A percentile compares a stretch with the other conserved stretches of the same genome.
Conservation (phyloP, 805 yeast genomes). For the Sugiyamaella smithiae region DNA sequence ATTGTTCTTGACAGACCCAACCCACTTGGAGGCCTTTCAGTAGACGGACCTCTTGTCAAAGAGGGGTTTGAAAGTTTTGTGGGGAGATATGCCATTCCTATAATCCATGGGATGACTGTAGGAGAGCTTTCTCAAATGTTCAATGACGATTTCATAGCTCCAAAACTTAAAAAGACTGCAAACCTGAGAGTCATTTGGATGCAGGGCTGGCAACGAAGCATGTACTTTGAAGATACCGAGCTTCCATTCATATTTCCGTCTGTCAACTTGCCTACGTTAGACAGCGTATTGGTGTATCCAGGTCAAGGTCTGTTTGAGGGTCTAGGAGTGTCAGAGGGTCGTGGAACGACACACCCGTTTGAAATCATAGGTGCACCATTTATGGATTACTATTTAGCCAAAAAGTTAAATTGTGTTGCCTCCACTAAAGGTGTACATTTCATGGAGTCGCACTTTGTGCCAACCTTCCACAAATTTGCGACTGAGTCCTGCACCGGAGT, state of each 20-base stretch:
- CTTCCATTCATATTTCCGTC: conserved; percentile 15
- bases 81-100: conserved; percentile 14
- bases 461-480: conserved; percentile 12
- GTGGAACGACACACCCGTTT: conserved; percentile 18
- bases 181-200: conserved; percentile 14
- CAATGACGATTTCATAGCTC: conserved; percentile 9
- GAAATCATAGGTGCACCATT: conserved; percentile 16
- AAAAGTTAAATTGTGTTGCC: conserved; percentile 3
- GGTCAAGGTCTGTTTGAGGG: conserved; percentile 18
- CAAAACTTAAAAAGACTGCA: neutral
- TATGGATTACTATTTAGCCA: conserved; percentile 12
- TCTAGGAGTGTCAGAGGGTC: conserved; percentile 11
- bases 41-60: conserved; percentile 16
- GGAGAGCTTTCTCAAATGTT: conserved; percentile 16
- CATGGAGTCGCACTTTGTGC: conserved; percentile 14
- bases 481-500: conserved; percentile 10
- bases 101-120: conserved; percentile 14
- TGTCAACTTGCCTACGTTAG: conserved; percentile 14
- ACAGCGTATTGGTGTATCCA: conserved; percentile 13
- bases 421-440: conserved; percentile 8
- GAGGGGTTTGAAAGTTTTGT: conserved; percentile 14
- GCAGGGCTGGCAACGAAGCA: conserved; percentile 14
- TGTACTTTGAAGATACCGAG: conserved; percentile 16
- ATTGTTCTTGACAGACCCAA: conserved; percentile 16
- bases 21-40: conserved; percentile 13